Percentiles rank a stretch among this genome's conserved stretches.
phyloP scores from a whole-genome alignment of 352 stramenopile species.

The Phytopythium litorale region DNA sequence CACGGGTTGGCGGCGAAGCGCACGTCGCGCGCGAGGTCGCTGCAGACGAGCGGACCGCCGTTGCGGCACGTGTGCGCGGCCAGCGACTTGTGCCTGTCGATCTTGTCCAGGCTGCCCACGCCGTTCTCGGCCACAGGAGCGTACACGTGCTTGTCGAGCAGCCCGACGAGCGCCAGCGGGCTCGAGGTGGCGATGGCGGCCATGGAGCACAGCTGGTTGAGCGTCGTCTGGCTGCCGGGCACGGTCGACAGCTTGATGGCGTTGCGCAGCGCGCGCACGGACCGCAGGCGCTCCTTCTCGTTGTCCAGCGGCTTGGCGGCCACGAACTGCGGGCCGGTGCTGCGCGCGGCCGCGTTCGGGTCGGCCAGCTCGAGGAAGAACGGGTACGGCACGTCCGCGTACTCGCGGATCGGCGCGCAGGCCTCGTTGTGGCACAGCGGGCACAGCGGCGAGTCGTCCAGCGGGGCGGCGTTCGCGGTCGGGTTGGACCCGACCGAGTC shows the following conservation, averaged over 20 bases:
- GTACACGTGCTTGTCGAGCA: slow-evolving; percentile 75
- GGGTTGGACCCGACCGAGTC: slow-evolving; percentile 11
- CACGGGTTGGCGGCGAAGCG: slow-evolving; percentile 54
- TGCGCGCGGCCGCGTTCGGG: slow-evolving; percentile 24
- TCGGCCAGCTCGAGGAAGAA: slow-evolving; percentile 58
- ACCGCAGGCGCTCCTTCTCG: slow-evolving; percentile 59
- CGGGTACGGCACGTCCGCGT: slow-evolving; percentile 69
- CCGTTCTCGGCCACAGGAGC: slow-evolving; percentile 54
- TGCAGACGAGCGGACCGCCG: slow-evolving; percentile 50
- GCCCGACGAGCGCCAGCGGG: slow-evolving; percentile 54
- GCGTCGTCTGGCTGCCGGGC: slow-evolving; percentile 39
- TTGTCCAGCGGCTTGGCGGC: slow-evolving; percentile 65
- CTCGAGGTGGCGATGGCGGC: slow-evolving; percentile 74
- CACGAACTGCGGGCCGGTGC: slow-evolving; percentile 45
- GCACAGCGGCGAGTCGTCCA: slow-evolving; percentile 29
- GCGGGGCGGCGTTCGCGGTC: slow-evolving; percentile 17
- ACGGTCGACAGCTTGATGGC: slow-evolving; percentile 33
- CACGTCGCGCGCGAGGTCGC: slow-evolving; percentile 38
- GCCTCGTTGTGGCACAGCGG: slow-evolving; percentile 66
- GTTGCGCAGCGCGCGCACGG: slow-evolving; percentile 44
- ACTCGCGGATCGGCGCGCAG: slow-evolving; percentile 56
- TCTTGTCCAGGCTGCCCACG: slow-evolving; percentile 24
- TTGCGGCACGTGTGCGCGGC: slow-evolving; percentile 52
- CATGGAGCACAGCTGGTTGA: slow-evolving; percentile 75
- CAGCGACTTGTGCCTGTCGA: slow-evolving; percentile 54